These are phyloP conservation scores for Hypoxylon fuscum DNA, from an alignment of 495 filamentous ascomycete species.

Conservation along the genomic window DNA sequence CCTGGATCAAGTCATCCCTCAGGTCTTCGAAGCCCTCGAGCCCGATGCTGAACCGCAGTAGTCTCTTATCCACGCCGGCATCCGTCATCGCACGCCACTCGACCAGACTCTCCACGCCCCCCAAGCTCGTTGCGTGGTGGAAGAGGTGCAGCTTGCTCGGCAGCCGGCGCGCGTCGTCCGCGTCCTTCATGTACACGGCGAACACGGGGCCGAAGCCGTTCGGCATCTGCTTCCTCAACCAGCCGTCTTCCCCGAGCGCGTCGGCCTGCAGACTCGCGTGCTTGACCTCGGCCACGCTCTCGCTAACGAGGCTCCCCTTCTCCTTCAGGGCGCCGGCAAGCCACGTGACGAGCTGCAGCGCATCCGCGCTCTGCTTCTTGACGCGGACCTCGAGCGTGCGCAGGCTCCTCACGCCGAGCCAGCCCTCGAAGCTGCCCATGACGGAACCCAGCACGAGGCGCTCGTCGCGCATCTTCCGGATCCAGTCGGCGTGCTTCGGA, in stretches of 20 bases:
- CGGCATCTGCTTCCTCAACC: slow-evolving; percentile 91
- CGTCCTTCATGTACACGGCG: slow-evolving; percentile 69
- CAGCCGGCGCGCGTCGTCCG: slow-evolving; percentile 68
- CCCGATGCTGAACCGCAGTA: slow-evolving; percentile 86
- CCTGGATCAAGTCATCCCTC: slow-evolving; percentile 74
- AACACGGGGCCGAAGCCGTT: slow-evolving; percentile 92
- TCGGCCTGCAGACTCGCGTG: slow-evolving; percentile 80
- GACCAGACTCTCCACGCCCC: slow-evolving; percentile 93
- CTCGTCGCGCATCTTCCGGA: slow-evolving; percentile 66
- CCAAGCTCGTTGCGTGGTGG: slow-evolving; percentile 93
- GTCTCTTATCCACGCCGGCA: slow-evolving; percentile 69
- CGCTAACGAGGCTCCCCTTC: slow-evolving; percentile 53
- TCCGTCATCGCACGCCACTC: slow-evolving; percentile 92
- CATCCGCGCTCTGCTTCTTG: slow-evolving; percentile 73
- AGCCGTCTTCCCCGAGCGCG: slow-evolving; percentile 60
- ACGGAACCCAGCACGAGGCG: slow-evolving; percentile 80
- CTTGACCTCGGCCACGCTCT: slow-evolving; percentile 66
- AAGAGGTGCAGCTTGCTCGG: slow-evolving; percentile 84
- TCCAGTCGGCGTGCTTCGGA: slow-evolving; percentile 66
- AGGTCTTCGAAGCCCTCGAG: slow-evolving; percentile 90
- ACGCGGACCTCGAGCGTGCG: slow-evolving; percentile 88
- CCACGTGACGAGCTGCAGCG: slow-evolving; percentile 75
- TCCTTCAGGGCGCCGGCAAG: slow-evolving; percentile 59
- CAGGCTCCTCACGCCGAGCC: slow-evolving; percentile 87
- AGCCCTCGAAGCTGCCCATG: slow-evolving; percentile 90